Evolutionary conservation across 2,329 filamentous ascomycete genomes (phyloP), one percentile per base, ranked within the genome.

Genomic region (Gaeumannomyces sp.): DNA sequence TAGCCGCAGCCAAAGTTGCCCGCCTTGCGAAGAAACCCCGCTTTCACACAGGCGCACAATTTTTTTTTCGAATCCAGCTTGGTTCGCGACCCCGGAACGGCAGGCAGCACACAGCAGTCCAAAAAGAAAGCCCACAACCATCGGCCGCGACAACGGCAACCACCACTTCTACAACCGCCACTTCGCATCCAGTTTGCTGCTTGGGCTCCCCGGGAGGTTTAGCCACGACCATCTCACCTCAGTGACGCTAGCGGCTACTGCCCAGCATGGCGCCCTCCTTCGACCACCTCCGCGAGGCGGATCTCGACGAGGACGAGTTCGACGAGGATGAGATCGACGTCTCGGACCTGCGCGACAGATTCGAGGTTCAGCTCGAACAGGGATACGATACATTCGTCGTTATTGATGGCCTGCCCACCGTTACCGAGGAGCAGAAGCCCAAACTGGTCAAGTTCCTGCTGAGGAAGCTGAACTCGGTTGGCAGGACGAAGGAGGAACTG

Each of bases 321-420:
- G 93, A 97, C 76, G 90, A 95, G 79, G 90, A 93, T 75, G 93
- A 97, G 76, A 90, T 98, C 78, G 94, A 98, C 77, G 92, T 96
- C 77, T 94, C 92, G 72, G 94, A 99, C 80, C 85, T 99, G 71
- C 87, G 89, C 76, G 93, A 96, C 77, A 92, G 96, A 79, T 97
- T 93, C 76, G 93, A 98, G 80, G 93, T 98, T 68, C 92, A 94
- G 76, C 84, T 98, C 70, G 95, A 99, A 77, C 92, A 96, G 78
- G 95, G 95, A 66, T 90, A 97, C 73, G 95, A 99, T 76, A 90
- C 93, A 69, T 99, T 99, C 74, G 91, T 99, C 69, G 93, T 98
- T 68, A 86, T 98, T 75, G 95, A 99, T 78, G 95, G 95, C 70
- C 87, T 99, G 59, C 95, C 95, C 70, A 82, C 90, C 69, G 94